Evolutionary conservation across 139 green algal genomes (phyloP).

Genomic region (Raphidocelis subcapitata): DNA sequence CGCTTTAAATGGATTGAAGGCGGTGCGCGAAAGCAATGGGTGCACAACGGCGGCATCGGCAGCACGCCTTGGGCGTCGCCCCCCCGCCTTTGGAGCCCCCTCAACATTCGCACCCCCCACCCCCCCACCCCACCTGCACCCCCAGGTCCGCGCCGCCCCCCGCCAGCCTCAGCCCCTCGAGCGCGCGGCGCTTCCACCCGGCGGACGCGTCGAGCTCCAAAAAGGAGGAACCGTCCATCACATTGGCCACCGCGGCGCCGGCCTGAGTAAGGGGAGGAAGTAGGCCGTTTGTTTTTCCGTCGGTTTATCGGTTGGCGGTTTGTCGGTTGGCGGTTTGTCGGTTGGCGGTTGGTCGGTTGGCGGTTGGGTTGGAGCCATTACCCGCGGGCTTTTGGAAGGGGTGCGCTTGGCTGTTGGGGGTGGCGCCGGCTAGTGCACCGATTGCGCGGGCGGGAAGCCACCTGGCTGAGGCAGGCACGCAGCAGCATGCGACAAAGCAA

Average conservation of each 20-base stretch:
- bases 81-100: not conserved
- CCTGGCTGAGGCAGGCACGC: not conserved
- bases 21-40: not conserved
- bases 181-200: conserved; percentile 41
- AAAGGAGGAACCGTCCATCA: conserved; percentile 13
- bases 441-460: not conserved
- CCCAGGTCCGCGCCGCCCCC: conserved; percentile 4
- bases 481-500: not conserved
- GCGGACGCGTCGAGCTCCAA: conserved; percentile 27
- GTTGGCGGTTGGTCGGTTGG: no score
- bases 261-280: conserved; percentile 30
- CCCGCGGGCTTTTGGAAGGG: no score
- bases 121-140: not conserved
- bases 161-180: conserved; percentile 43
- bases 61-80: not conserved
- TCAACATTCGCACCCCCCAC: no score
- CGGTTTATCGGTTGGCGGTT: not conserved
- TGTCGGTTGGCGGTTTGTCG: no score
- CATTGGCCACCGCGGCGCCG: conserved; percentile 39
- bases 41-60: not conserved
- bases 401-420: not conserved
- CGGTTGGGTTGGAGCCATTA: no score
- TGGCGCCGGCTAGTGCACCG: not conserved
- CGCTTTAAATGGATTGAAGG: not conserved
- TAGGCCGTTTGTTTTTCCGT: not conserved